Conservation (phyloP, 148 eudicot genomes). For the Rhododendron henanense region DNA sequence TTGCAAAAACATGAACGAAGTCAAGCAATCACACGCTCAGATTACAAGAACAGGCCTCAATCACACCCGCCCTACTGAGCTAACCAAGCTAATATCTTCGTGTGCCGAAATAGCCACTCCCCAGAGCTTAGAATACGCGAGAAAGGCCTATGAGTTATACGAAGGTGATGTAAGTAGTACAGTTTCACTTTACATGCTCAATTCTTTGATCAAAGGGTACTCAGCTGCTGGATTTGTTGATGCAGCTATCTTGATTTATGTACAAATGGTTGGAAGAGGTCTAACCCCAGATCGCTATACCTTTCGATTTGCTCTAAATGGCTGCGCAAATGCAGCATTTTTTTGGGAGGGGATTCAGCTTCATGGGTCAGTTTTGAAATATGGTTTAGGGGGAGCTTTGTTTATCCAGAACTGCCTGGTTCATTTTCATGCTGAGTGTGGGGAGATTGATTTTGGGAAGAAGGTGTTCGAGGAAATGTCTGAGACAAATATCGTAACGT, state of each 20-base stretch:
- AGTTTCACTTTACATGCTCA: conserved; percentile 18
- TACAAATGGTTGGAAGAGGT: conserved; percentile 11
- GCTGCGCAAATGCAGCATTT: conserved; percentile 21
- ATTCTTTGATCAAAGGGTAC: conserved; percentile 36
- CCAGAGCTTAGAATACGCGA: conserved; percentile 29
- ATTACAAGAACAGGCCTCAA: conserved; percentile 23
- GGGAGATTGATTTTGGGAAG: conserved; percentile 21
- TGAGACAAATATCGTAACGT: conserved; percentile 25
- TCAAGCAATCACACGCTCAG: conserved; percentile 33
- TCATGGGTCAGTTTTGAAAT: conserved; percentile 25
- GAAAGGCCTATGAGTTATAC: conserved; percentile 21
- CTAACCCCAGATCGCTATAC: conserved; percentile 30
- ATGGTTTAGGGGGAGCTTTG: background rate
- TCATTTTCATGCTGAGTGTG: conserved; percentile 29
- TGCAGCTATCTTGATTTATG: conserved; percentile 23
- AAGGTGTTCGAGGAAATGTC: conserved; percentile 36
- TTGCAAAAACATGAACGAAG: conserved; percentile 24
- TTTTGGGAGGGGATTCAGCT: conserved; percentile 29
- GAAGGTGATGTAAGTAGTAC: background rate
- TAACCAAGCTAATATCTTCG: conserved; percentile 11
- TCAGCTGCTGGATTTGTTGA: conserved; percentile 16
- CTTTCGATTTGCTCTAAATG: conserved; percentile 26
- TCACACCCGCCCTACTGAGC: too few species aligned
- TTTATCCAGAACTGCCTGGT: conserved; percentile 21
- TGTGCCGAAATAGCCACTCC: conserved; percentile 28